phyloP scores from a whole-genome alignment of 345 rosid genomes.

The Abelmoschus esculentus region DNA sequence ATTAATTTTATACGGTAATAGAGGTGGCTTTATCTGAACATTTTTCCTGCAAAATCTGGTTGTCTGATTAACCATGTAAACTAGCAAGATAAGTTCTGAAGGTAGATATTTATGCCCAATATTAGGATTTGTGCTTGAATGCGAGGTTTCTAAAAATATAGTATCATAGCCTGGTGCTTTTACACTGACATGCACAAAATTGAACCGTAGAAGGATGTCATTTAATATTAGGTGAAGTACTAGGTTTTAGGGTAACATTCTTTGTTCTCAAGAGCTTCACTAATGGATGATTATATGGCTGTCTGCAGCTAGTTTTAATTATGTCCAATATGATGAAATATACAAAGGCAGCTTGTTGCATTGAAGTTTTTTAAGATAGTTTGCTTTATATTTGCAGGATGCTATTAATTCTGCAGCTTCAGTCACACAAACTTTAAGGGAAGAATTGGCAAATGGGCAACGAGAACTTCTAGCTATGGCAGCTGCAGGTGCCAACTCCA shows the following conservation, averaged over 20 bases:
- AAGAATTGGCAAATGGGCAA: conserved; percentile 61
- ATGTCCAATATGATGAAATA: not conserved
- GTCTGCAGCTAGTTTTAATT: not conserved
- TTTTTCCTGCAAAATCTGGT: not conserved
- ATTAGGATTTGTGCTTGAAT: not conserved
- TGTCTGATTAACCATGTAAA: not conserved
- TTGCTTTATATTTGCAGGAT: conserved; percentile 36
- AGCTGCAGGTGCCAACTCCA: conserved; percentile 46
- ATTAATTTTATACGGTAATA: not conserved
- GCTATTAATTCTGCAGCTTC: conserved; percentile 57
- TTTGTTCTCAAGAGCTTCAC: not conserved
- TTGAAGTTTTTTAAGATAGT: not conserved
- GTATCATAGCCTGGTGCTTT: not conserved
- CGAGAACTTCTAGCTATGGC: conserved; percentile 57
- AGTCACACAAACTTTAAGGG: conserved; percentile 45
- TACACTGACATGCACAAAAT: not conserved
- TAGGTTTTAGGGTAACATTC: not conserved
- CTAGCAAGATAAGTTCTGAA: conserved; percentile 1
- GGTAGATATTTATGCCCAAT: not conserved
- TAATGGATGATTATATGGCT: not conserved
- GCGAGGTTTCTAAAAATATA: not conserved
- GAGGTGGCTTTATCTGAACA: not conserved
- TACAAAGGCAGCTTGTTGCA: no score
- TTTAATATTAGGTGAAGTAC: not conserved
- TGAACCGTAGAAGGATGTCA: not conserved